Evolutionary conservation across 441 rosid genomes (phyloP).

Genomic region (Biscutella laevigata): DNA sequence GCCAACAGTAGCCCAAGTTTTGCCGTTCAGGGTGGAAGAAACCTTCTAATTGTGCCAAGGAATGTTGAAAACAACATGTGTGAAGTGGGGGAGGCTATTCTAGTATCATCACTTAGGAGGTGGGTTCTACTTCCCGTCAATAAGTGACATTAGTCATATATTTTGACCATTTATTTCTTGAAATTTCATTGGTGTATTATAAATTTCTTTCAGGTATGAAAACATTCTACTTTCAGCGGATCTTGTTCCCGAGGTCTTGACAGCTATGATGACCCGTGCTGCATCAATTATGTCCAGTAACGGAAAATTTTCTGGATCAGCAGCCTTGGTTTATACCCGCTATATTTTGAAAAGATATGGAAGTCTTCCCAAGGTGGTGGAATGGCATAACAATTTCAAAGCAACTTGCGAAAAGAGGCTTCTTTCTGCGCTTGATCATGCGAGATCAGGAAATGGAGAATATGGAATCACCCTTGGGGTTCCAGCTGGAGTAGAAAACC

Average conservation of each 20-base stretch:
- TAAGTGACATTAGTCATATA: neutral
- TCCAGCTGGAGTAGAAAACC: conserved; percentile 79
- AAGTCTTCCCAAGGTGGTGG: conserved; percentile 63
- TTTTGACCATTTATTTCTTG: conserved; percentile 2
- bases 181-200: conserved; percentile 5
- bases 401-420: conserved; percentile 72
- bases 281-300: conserved; percentile 53
- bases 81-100: conserved; percentile 79
- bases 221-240: conserved; percentile 70
- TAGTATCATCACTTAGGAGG: conserved; percentile 85
- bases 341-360: conserved; percentile 73
- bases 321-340: conserved; percentile 67
- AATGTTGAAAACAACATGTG: conserved; percentile 63
- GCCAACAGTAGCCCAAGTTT: conserved; percentile 49
- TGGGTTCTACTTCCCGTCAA: conserved; percentile 22
- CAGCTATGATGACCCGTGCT: conserved; percentile 56
- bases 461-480: conserved; percentile 77
- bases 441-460: conserved; percentile 66
- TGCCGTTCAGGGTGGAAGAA: conserved; percentile 71
- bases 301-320: conserved; percentile 67
- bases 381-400: conserved; percentile 82
- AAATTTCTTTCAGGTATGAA: conserved; percentile 72
- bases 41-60: conserved; percentile 41
- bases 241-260: conserved; percentile 83
- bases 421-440: conserved; percentile 84